Conservation (phyloP, 108 stramenopile species). For the Fragilariopsis cylindrus region DNA sequence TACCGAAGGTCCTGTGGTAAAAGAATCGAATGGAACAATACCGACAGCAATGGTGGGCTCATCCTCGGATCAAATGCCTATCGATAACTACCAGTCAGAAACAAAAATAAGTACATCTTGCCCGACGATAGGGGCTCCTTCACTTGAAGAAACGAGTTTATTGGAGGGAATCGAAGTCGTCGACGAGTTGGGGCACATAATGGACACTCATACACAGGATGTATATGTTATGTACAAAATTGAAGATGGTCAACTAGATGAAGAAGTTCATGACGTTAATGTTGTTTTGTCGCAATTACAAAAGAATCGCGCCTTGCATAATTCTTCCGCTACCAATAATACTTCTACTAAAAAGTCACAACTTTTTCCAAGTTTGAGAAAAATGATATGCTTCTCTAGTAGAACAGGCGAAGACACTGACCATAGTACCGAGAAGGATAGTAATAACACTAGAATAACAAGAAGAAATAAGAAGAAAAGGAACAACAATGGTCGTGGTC, state of each 20-base stretch:
- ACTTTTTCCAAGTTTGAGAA: background rate
- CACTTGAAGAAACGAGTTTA: background rate
- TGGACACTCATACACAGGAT: background rate
- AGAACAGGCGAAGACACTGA: background rate
- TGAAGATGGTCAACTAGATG: background rate
- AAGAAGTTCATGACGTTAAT: background rate
- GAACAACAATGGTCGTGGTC: no score
- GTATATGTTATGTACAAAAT: background rate
- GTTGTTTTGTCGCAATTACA: background rate
- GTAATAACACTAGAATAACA: background rate
- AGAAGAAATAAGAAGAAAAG: no score
- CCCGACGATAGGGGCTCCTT: no score
- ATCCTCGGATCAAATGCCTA: background rate
- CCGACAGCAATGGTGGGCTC: background rate
- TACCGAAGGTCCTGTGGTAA: no score
- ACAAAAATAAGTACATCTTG: background rate
- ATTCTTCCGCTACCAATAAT: background rate
- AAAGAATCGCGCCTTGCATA: background rate
- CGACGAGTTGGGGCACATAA: background rate
- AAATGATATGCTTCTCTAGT: background rate
- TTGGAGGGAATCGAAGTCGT: conserved; percentile 11
- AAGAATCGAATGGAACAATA: background rate
- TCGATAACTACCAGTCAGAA: background rate
- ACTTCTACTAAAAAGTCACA: background rate
- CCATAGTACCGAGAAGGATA: background rate